phyloP scores from a whole-genome alignment of 2,329 filamentous ascomycete genomes.

The Ophiocordyceps australis region DNA sequence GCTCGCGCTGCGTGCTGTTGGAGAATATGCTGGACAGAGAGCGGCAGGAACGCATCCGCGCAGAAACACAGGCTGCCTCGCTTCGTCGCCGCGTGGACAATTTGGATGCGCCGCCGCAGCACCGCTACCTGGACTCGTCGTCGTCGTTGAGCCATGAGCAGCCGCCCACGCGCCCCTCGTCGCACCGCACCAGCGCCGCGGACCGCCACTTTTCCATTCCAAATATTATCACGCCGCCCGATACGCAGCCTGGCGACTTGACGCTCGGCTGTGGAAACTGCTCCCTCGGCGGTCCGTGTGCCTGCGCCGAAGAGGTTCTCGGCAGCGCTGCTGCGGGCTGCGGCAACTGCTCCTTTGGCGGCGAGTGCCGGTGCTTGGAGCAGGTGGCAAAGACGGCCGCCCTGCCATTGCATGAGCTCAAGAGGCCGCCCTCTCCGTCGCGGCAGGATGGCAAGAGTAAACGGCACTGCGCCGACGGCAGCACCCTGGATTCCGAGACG shows the following conservation, averaged over 20 bases:
- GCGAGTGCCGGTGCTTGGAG: constrained; percentile 45
- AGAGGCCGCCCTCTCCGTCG: constrained; percentile 29
- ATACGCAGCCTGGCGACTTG: constrained; percentile 15
- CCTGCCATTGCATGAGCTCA: constrained; percentile 17
- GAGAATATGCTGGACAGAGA: constrained; percentile 46
- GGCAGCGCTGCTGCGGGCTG: constrained; percentile 39
- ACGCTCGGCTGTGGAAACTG: constrained; percentile 37
- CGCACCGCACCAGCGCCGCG: constrained; percentile 7
- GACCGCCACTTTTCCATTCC: constrained; percentile 33
- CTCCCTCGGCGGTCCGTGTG: constrained; percentile 30
- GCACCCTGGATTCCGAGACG: constrained; percentile 44
- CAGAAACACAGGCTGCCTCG: constrained; percentile 20
- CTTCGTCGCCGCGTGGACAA: constrained; percentile 13
- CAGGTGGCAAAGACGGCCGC: constrained; percentile 35
- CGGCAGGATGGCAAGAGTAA: no score
- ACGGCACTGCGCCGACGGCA: constrained; percentile 12
- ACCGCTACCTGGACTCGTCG: constrained; percentile 10
- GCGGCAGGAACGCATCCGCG: constrained; percentile 25
- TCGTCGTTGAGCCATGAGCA: constrained; percentile 8
- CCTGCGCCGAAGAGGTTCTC: constrained; percentile 40
- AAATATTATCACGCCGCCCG: constrained; percentile 36
- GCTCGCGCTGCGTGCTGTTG: constrained; percentile 39
- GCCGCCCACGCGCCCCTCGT: constrained; percentile 10
- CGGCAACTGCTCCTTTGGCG: constrained; percentile 43
- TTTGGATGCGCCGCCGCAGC: constrained; percentile 10